phyloP scores from a whole-genome alignment of 2,329 filamentous ascomycete species.

The Arthrobotrys iridis region DNA sequence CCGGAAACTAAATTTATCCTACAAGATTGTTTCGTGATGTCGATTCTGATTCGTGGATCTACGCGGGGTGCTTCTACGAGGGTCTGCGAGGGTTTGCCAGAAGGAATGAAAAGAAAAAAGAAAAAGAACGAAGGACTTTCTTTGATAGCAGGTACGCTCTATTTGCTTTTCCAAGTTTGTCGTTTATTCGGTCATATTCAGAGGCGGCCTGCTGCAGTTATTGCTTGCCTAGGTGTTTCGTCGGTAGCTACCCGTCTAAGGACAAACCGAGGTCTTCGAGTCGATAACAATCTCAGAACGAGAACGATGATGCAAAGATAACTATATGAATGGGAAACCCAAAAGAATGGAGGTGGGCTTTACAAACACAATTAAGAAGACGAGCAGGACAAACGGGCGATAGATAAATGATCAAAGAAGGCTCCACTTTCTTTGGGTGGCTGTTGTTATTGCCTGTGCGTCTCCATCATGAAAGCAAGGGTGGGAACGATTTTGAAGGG shows the following conservation, averaged over 20 bases:
- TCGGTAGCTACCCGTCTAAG: slow-evolving; percentile 28
- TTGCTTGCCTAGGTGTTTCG: slow-evolving; percentile 27
- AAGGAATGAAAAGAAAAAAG: slow-evolving; percentile 13
- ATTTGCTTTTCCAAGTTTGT: slow-evolving; percentile 2
- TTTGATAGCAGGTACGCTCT: slow-evolving; percentile 3
- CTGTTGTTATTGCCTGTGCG: slow-evolving; percentile 17
- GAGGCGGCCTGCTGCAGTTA: slow-evolving; percentile 25
- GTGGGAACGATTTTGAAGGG: slow-evolving; percentile 21
- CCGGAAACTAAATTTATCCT: slow-evolving; percentile 15
- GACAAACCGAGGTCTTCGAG: slow-evolving; percentile 20
- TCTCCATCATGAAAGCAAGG: slow-evolving; percentile 34
- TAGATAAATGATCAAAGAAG: slow-evolving; percentile 26
- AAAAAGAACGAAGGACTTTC: slow-evolving; percentile 5
- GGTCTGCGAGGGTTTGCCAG: background rate
- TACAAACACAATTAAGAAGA: slow-evolving; percentile 12
- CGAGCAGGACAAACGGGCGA: slow-evolving; percentile 9
- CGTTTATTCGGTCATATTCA: slow-evolving; percentile 19
- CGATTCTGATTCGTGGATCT: slow-evolving; percentile 8
- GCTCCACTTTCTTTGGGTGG: slow-evolving; percentile 32
- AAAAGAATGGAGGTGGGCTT: slow-evolving; percentile 24
- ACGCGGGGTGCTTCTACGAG: slow-evolving; percentile 13
- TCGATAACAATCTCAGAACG: slow-evolving; percentile 9
- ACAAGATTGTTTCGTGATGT: slow-evolving; percentile 24
- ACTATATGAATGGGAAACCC: slow-evolving; percentile 28
- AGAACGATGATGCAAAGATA: slow-evolving; percentile 22